phyloP scores from a whole-genome alignment of 768 basidiomycete genomes.

The Suillus spraguei region DNA sequence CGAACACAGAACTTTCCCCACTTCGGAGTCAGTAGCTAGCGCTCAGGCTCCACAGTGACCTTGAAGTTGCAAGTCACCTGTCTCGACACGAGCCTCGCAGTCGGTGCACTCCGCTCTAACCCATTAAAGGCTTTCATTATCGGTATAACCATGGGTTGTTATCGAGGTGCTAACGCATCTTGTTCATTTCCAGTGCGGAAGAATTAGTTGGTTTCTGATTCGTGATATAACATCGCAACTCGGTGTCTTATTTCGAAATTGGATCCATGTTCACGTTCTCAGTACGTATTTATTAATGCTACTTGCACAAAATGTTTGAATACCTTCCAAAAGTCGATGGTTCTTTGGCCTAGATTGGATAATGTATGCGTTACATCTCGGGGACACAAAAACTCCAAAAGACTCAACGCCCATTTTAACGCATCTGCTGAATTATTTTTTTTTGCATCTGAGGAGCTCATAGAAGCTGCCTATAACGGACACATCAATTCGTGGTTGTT shows the following conservation, averaged over 20 bases:
- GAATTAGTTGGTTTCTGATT: background rate
- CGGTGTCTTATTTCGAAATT: background rate
- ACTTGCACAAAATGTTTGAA: background rate
- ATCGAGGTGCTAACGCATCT: background rate
- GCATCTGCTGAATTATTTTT: background rate
- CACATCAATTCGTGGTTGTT: background rate
- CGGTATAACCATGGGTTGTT: background rate
- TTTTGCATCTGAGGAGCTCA: background rate
- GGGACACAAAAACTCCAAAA: background rate
- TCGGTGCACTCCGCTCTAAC: no score
- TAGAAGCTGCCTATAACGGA: background rate
- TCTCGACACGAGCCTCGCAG: background rate
- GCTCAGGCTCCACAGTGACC: no score
- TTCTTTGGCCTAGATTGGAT: background rate
- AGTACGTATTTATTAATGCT: background rate
- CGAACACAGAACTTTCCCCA: background rate
- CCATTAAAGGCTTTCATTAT: background rate
- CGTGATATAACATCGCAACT: background rate
- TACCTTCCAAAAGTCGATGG: background rate
- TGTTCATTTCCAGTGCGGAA: background rate
- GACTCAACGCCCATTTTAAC: background rate
- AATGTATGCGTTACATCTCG: background rate
- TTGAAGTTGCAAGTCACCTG: background rate
- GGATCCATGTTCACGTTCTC: background rate
- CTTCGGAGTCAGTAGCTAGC: no score